phyloP scores from a whole-genome alignment of 1,284 basidiomycete species.

The Sphaerobolus stellatus region DNA sequence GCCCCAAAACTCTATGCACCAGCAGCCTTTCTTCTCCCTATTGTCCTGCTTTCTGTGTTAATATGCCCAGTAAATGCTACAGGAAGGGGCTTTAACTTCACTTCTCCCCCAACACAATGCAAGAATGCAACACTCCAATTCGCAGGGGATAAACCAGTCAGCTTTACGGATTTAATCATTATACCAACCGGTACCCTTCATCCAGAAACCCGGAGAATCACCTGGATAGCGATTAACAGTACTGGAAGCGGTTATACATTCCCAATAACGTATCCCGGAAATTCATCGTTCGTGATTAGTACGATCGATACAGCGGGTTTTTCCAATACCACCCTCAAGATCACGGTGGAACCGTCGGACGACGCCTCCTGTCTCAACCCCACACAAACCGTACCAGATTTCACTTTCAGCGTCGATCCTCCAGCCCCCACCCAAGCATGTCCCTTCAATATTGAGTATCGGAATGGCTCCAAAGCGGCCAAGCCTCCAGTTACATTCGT shows the following conservation, averaged over 20 bases:
- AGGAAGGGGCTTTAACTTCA: constrained; percentile 1
- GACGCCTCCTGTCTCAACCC: not conserved
- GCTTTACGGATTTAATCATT: not conserved
- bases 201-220: constrained; percentile 5
- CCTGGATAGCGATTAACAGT: not conserved
- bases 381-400: not conserved
- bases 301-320: constrained; percentile 8
- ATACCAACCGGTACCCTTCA: constrained; percentile 3
- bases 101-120: not conserved
- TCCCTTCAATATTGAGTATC: constrained; percentile 1
- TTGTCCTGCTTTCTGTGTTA: not conserved
- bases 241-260: not conserved
- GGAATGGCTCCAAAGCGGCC: not conserved
- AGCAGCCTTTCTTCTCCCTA: not conserved
- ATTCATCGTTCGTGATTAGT: constrained; percentile 1
- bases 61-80: not conserved
- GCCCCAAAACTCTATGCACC: not conserved
- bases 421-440: not conserved
- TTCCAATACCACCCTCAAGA: not conserved
- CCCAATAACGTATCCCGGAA: constrained; percentile 1
- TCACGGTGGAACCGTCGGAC: not conserved
- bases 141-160: not conserved
- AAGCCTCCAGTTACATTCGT: not conserved
- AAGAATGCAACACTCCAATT: constrained; percentile 5
- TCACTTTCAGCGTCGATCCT: not conserved